phyloP scores from a whole-genome alignment of 805 yeast genomes.

The Candida awuae region DNA sequence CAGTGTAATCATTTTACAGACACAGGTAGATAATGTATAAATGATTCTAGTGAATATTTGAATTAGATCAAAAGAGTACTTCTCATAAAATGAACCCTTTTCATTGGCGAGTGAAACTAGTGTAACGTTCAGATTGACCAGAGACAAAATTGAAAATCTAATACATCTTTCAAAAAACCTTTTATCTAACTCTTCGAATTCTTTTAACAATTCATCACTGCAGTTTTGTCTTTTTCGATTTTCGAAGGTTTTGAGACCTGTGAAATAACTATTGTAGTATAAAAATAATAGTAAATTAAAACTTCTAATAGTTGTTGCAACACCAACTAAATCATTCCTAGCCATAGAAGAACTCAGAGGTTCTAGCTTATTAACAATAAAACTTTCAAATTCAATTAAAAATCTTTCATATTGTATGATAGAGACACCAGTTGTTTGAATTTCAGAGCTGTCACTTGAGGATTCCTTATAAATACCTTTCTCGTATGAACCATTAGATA shows the following conservation, averaged over 20 bases:
- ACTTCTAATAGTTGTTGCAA: slow-evolving; percentile 8
- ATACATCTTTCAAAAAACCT: slow-evolving; percentile 16
- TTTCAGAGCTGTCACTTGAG: slow-evolving; percentile 1
- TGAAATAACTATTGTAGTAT: slow-evolving; percentile 15
- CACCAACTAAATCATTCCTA: slow-evolving; percentile 6
- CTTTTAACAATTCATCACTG: slow-evolving; percentile 1
- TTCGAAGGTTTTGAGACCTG: slow-evolving; percentile 5
- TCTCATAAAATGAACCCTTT: slow-evolving; percentile 12
- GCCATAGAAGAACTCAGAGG: slow-evolving; percentile 8
- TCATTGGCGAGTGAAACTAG: slow-evolving; percentile 7
- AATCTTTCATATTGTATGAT: slow-evolving; percentile 17
- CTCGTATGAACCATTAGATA: slow-evolving; percentile 1
- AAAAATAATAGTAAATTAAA: slow-evolving; percentile 18
- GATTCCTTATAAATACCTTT: background rate
- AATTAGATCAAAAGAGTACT: slow-evolving; percentile 19
- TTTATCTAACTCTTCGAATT: slow-evolving; percentile 13
- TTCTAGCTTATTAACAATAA: slow-evolving; percentile 9
- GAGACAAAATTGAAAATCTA: slow-evolving; percentile 12
- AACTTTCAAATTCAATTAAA: slow-evolving; percentile 15
- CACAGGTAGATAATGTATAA: slow-evolving; percentile 11
- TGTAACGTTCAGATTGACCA: slow-evolving; percentile 18
- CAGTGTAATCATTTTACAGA: slow-evolving; percentile 11
- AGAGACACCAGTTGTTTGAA: slow-evolving; percentile 1
- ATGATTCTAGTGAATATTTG: slow-evolving; percentile 17
- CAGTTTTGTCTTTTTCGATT: background rate